Evolutionary conservation across 2,329 filamentous ascomycete species (phyloP), one percentile per base, ranked within the genome.

Genomic region (Malbranchea cinnamomea): DNA sequence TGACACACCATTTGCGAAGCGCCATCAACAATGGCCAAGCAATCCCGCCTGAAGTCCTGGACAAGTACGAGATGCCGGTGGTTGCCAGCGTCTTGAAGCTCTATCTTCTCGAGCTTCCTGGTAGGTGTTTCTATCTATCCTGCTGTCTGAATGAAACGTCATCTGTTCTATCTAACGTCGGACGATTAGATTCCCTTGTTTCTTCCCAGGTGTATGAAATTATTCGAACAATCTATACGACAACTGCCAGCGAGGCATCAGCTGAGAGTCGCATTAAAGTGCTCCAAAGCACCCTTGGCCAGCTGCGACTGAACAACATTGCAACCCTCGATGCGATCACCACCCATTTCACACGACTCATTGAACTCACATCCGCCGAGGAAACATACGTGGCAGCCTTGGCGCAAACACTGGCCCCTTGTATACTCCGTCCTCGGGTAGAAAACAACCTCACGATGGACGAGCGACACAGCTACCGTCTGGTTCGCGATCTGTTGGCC

Each of bases 181-280:
- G 26, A 19, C 13, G 27, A 27, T 3, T 42, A 89, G 89, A 98
- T 57, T 95, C 89, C n/a, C 68, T 98, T 38, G 87, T 98, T 37
- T 95, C 89, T 33, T 92, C 84, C 23, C 87, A 95, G 52, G 84
- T 98, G 35, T 98, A 98, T 54, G 91, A 98, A 60, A 95, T 98
- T 49, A 77, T 98, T 51, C 85, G 93, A 59, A 95, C 84, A 2
- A 91, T 98, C 41, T 98, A 98, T 62, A 77, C 74, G 26, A n/a
- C n/a, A n/a, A 77, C 83, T 8, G 67, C 78, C 26, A 69, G 78
- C 23, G 82, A 92, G 34, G 69, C 72, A 10, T 74, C 75, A 3
- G 81, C 92, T 44, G 67, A 74, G 30, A 75, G 81, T 8, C 79
- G 89, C 31, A 70, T 98, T 40, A 78, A 84, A 32, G 83, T 95